Evolutionary conservation across 2,329 filamentous ascomycete species (phyloP).

Genomic region (Fusarium marasasianum): DNA sequence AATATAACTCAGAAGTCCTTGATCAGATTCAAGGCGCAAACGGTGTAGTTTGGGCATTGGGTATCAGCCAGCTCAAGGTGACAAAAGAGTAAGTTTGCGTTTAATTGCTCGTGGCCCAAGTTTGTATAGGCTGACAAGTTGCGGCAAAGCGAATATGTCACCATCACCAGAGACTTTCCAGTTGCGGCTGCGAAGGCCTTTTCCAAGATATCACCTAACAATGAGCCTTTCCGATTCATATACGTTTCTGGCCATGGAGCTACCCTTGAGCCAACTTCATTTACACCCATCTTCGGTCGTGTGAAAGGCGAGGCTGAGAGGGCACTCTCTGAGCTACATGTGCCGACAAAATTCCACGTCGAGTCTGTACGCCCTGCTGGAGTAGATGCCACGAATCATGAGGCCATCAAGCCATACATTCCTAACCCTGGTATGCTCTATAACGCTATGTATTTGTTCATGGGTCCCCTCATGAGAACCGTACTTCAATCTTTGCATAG

Average conservation of each 20-base stretch:
- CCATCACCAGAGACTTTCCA: slow-evolving; percentile 25
- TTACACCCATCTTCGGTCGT: slow-evolving; percentile 19
- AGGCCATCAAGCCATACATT: slow-evolving; percentile 19
- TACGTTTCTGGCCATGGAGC: slow-evolving; percentile 26
- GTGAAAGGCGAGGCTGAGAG: slow-evolving; percentile 31
- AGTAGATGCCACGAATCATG: slow-evolving; percentile 25
- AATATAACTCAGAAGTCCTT: slow-evolving; percentile 15
- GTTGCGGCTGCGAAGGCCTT: slow-evolving; percentile 28
- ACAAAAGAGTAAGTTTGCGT: slow-evolving; percentile 20
- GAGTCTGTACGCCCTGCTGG: slow-evolving; percentile 24
- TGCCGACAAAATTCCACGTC: background rate
- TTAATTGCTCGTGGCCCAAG: background rate
- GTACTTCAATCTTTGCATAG: slow-evolving; percentile 2
- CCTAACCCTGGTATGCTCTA: slow-evolving; percentile 12
- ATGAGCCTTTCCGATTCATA: slow-evolving; percentile 28
- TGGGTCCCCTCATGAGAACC: slow-evolving; percentile 5
- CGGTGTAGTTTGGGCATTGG: slow-evolving; percentile 32
- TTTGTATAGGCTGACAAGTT: background rate
- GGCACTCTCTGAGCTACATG: slow-evolving; percentile 12
- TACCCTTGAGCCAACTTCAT: slow-evolving; percentile 2
- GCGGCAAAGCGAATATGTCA: slow-evolving; percentile 21
- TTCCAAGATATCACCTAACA: slow-evolving; percentile 2
- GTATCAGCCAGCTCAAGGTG: slow-evolving; percentile 30
- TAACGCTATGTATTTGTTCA: background rate
- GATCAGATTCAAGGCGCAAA: slow-evolving; percentile 21